Evolutionary conservation across 305 asterid species (phyloP).

Genomic region (Ilex paraguariensis): DNA sequence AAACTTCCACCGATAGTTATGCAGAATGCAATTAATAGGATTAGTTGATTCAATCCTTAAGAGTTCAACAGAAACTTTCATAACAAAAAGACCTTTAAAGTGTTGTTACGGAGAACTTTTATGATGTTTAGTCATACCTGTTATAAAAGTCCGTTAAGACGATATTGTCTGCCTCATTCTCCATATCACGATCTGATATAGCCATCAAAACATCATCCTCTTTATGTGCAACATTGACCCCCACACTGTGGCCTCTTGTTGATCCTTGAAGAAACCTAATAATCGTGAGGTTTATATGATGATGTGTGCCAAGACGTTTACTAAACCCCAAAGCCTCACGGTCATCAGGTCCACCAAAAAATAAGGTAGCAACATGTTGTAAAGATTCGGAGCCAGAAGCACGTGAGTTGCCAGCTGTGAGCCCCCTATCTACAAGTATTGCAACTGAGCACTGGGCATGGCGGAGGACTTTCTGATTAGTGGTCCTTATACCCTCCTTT

Average conservation of each 20-base stretch:
- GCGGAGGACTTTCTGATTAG: slow-evolving; percentile 85
- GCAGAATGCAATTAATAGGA: background rate
- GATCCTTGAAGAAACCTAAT: slow-evolving; percentile 70
- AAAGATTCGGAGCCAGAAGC: slow-evolving; percentile 45
- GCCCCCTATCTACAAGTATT: slow-evolving; percentile 87
- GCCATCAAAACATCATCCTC: slow-evolving; percentile 69
- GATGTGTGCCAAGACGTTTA: slow-evolving; percentile 77
- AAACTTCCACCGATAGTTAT: background rate
- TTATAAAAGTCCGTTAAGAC: slow-evolving; percentile 70
- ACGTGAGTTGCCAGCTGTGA: slow-evolving; percentile 46
- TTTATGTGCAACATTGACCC: slow-evolving; percentile 46
- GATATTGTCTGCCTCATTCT: slow-evolving; percentile 56
- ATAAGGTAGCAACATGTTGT: slow-evolving; percentile 78
- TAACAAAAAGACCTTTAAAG: too few species aligned
- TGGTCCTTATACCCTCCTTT: slow-evolving; percentile 78
- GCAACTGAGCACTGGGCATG: slow-evolving; percentile 80
- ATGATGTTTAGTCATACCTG: slow-evolving; percentile 35
- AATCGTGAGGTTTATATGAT: slow-evolving; percentile 73
- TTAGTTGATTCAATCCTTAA: background rate
- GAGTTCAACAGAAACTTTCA: too few species aligned
- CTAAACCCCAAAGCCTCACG: slow-evolving; percentile 94
- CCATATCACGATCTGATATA: slow-evolving; percentile 54
- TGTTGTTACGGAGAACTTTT: too few species aligned
- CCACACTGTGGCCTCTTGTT: slow-evolving; percentile 33
- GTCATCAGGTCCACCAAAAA: slow-evolving; percentile 95